Percentiles rank a stretch among this genome's conserved stretches.
Evolutionary conservation across 345 rosid genomes (phyloP).

Genomic region (Lenwebbia sp.): DNA sequence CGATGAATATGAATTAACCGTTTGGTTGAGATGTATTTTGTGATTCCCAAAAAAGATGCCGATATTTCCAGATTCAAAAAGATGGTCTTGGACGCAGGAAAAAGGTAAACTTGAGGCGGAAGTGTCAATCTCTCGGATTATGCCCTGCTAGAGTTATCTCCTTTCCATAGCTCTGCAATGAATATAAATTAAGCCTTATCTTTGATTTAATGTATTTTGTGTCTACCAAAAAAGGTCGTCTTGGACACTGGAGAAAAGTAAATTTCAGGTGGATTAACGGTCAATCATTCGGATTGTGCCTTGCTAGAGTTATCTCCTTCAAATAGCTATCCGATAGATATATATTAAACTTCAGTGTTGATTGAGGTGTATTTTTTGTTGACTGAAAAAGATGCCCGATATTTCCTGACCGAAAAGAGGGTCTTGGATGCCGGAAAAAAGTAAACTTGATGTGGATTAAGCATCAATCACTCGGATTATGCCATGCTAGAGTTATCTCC

Average conservation of each 20-base stretch:
- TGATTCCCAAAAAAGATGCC: not conserved
- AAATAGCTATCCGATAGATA: not conserved
- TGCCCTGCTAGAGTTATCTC: not conserved
- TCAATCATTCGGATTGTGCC: not conserved
- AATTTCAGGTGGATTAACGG: not conserved
- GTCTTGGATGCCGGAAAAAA: not conserved
- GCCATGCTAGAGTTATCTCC: not conserved
- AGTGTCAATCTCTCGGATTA: not conserved
- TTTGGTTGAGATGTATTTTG: not conserved
- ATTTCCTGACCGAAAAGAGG: not conserved
- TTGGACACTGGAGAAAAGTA: not conserved
- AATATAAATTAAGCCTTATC: not conserved
- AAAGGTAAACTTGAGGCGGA: not conserved
- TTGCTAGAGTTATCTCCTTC: not conserved
- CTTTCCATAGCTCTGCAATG: not conserved
- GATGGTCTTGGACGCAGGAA: not conserved
- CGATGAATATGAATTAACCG: not conserved
- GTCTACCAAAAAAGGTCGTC: not conserved
- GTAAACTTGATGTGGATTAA: not conserved
- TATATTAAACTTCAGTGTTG: not conserved
- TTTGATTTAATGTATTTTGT: not conserved
- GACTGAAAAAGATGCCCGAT: not conserved
- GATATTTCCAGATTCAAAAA: not conserved
- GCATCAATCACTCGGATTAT: not conserved
- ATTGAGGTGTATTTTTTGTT: not conserved